Evolutionary conservation across 2,329 filamentous ascomycete species (phyloP), one percentile per base, ranked within the genome.

Genomic region (Leptographium lundbergii): DNA sequence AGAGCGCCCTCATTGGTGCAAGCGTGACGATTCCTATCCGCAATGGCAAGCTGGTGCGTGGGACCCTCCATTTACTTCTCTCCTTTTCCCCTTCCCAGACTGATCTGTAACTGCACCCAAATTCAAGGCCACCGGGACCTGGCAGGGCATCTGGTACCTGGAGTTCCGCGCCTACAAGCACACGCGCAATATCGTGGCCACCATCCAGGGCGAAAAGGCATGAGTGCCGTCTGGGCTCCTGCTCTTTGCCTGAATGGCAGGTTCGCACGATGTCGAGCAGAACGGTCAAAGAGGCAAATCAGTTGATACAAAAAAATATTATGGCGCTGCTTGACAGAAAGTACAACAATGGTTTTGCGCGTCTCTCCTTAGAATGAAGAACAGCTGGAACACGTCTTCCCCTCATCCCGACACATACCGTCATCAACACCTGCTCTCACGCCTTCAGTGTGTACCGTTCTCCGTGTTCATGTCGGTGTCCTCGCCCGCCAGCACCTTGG

Each of bases 71-170:
- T 45, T n/a, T 2, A 6, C 7, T n/a, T 22, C 19, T n/a, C 13
- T 14, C 17, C 17, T 45, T n/a, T 6, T n/a, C 19, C 19, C 24
- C 7, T 50, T 48, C 25, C 10, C 25, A 36, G 6, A n/a, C n/a
- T 32, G 9, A 24, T 17, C 34, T 45, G 17, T 45, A 17, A 5
- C 19, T n/a, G 42, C 17, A 4, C 19, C 19, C 42, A 17, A 25
- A n/a, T 0, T 32, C 24, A 24, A 81, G 78, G 79, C 79, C 25
- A 81, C 81, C 14, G 84, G 84, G 25, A 87, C 83, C 4, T 92
- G 88, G 89, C 89, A 94, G 67, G 84, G 94, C 0, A 92, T 97
- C 61, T 97, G 89, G 88, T 95, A 95, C 71, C 75, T 96, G 64
- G 94, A 97, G 73, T 97, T 97, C 70, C 80, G 92, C 59, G 81